Evolutionary conservation across 2,329 filamentous ascomycete species (phyloP).

Genomic region (Salinomyces thailandicus): DNA sequence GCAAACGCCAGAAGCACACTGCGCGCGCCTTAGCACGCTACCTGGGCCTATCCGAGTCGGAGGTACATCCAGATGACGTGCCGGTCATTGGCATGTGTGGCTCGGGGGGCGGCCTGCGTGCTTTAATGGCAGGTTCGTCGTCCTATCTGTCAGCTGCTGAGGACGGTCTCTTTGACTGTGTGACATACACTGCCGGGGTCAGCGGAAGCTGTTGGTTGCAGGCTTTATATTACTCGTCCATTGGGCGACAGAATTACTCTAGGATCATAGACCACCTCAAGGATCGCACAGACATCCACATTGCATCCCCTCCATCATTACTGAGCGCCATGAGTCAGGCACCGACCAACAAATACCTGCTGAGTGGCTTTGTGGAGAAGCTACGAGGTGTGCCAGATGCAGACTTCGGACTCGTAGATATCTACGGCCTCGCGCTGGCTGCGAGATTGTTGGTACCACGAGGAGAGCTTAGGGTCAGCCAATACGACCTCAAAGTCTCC

Average conservation of each 20-base stretch:
- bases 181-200: constrained; percentile 90
- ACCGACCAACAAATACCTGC: constrained; percentile 84
- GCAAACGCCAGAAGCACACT: constrained; percentile 57
- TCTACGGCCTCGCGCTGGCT: constrained; percentile 79
- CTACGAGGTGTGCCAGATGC: constrained; percentile 70
- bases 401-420: constrained; percentile 81
- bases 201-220: constrained; percentile 96
- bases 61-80: constrained; percentile 87
- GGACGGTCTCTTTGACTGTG: constrained; percentile 82
- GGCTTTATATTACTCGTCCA: constrained; percentile 70
- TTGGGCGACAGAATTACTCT: constrained; percentile 57
- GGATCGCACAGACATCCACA: constrained; percentile 71
- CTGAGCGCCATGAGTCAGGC: constrained; percentile 72
- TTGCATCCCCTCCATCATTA: constrained; percentile 81
- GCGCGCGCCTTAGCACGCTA: constrained; percentile 70
- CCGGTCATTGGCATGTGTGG: constrained; percentile 90
- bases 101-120: constrained; percentile 81
- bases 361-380: constrained; percentile 85
- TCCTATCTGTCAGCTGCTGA: constrained; percentile 77
- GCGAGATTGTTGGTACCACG: constrained; percentile 77
- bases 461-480: constrained; percentile 67
- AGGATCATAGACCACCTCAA: constrained; percentile 77
- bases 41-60: constrained; percentile 62
- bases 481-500: constrained; percentile 79
- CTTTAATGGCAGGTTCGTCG: constrained; percentile 80